Conservation (phyloP, 805 yeast genomes). For the Lachancea thermotolerans region DNA sequence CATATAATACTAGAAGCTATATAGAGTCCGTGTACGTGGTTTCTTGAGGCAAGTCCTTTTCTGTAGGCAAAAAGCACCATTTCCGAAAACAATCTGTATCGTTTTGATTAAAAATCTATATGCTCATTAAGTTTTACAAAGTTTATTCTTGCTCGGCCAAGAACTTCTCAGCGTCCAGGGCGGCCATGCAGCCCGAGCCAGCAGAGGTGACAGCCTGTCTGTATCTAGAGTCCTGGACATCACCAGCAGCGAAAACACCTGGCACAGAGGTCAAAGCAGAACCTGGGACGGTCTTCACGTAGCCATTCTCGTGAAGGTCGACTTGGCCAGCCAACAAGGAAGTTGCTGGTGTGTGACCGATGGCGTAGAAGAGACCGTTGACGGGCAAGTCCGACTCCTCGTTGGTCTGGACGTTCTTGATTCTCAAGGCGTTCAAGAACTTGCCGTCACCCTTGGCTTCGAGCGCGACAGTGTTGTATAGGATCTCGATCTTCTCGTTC, state of each 20-base stretch:
- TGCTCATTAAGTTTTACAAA: neutral
- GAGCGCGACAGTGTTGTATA: conserved; percentile 76
- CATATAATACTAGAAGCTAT: too few species aligned
- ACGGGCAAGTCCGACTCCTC: conserved; percentile 65
- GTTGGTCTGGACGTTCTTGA: conserved; percentile 67
- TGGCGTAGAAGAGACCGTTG: conserved; percentile 93
- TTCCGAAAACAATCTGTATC: neutral
- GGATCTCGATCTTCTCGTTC: conserved; percentile 84
- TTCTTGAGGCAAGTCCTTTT: too few species aligned
- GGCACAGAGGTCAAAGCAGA: conserved; percentile 74
- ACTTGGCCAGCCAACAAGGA: conserved; percentile 67
- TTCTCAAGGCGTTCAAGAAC: conserved; percentile 54
- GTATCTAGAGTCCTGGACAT: conserved; percentile 92
- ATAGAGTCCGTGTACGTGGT: too few species aligned
- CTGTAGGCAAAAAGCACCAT: too few species aligned
- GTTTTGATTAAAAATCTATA: neutral
- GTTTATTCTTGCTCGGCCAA: conserved; percentile 50
- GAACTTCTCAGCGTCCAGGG: conserved; percentile 85
- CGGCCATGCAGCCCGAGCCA: conserved; percentile 99
- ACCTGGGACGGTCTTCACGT: conserved; percentile 86
- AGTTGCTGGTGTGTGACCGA: conserved; percentile 97
- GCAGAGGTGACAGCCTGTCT: conserved; percentile 99
- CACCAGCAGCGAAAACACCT: conserved; percentile 98
- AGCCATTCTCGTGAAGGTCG: conserved; percentile 82
- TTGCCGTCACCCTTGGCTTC: conserved; percentile 96